phyloP scores from a whole-genome alignment of 2,329 filamentous ascomycete genomes.

The Colletotrichum spinosum region DNA sequence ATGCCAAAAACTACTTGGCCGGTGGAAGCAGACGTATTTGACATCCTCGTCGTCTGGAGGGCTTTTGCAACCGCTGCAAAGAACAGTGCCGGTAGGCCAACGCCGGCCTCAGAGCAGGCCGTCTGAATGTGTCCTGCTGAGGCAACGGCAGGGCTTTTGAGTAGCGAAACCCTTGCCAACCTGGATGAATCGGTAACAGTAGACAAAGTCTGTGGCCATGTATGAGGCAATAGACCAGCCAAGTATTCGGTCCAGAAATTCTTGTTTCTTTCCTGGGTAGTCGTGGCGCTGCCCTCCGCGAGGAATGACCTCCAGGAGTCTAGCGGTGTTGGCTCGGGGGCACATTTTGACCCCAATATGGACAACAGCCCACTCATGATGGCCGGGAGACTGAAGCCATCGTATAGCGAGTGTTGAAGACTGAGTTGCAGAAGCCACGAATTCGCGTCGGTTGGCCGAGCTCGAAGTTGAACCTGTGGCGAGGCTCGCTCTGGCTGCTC shows the following conservation, averaged over 20 bases:
- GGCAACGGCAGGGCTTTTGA: constrained; percentile 60
- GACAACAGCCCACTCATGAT: constrained; percentile 58
- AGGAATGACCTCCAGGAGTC: constrained; percentile 20
- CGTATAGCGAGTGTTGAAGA: constrained; percentile 91
- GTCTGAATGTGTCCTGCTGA: constrained; percentile 54
- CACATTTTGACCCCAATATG: not conserved
- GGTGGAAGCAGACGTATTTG: constrained; percentile 4
- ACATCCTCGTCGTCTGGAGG: constrained; percentile 1
- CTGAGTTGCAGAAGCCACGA: constrained; percentile 59
- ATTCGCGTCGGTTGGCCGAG: constrained; percentile 28
- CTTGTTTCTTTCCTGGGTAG: not conserved
- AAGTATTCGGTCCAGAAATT: constrained; percentile 39
- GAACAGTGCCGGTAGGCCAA: constrained; percentile 80
- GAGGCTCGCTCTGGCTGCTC: not conserved
- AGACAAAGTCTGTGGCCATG: constrained; percentile 21
- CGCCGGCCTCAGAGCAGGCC: constrained; percentile 52
- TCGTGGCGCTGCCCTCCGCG: not conserved
- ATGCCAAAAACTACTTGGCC: constrained; percentile 75
- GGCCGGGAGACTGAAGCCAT: constrained; percentile 80
- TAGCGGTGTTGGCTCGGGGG: not conserved
- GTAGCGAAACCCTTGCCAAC: constrained; percentile 43
- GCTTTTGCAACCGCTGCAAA: constrained; percentile 75
- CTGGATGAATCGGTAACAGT: constrained; percentile 42
- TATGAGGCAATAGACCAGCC: constrained; percentile 41
- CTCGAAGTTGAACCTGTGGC: constrained; percentile 29